Evolutionary conservation across 225 moss, liverwort and hornwort genomes (phyloP).

Genomic region (Physcomitrium patens): DNA sequence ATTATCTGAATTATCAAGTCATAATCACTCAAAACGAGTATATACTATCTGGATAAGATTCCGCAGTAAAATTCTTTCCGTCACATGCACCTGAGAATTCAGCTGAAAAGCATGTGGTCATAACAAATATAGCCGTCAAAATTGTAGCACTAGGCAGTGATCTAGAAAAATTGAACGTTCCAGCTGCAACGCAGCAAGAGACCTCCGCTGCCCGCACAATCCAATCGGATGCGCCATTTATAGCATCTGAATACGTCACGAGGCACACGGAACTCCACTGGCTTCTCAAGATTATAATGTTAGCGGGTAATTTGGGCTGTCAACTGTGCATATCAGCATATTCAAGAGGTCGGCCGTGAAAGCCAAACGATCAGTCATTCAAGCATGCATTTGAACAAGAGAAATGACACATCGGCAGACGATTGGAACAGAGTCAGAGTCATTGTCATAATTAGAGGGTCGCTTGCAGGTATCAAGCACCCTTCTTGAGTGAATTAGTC

Average conservation of each 20-base stretch:
- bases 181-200: slow-evolving; percentile 3
- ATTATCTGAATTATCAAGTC: background rate
- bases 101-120: slow-evolving; percentile 12
- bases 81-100: background rate
- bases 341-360: slow-evolving; percentile 14
- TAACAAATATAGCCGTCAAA: slow-evolving; percentile 16
- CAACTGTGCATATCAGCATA: slow-evolving; percentile 29
- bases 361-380: slow-evolving; percentile 24
- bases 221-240: slow-evolving; percentile 1
- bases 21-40: background rate
- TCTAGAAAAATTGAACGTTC: background rate
- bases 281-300: slow-evolving; percentile 18
- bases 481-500: slow-evolving; percentile 45
- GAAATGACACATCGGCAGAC: slow-evolving; percentile 21
- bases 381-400: slow-evolving; percentile 38
- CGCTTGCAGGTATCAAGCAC: slow-evolving; percentile 48
- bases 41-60: background rate
- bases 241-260: slow-evolving; percentile 5
- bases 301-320: slow-evolving; percentile 23
- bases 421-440: slow-evolving; percentile 18
- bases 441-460: slow-evolving; percentile 36
- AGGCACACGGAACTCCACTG: background rate
- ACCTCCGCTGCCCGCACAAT: background rate
- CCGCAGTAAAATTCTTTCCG: background rate
- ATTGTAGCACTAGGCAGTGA: slow-evolving; percentile 13